phyloP scores from a whole-genome alignment of 192 early-diverging fungal species.

The Linnemannia zychae region DNA sequence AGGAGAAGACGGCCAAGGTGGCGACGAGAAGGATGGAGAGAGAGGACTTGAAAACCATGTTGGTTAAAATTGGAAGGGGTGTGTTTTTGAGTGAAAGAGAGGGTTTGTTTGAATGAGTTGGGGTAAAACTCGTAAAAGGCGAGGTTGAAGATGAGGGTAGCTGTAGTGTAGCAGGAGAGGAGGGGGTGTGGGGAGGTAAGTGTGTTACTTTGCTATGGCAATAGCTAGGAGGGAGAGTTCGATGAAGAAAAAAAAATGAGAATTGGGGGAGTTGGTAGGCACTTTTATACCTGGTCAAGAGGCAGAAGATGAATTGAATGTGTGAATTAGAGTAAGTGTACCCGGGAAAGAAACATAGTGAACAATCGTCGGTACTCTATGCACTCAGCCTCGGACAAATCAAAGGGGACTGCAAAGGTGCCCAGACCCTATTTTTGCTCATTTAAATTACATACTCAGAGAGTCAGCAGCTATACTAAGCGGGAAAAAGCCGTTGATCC shows the following conservation, averaged over 20 bases:
- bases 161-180: not conserved
- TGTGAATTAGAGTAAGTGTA: not conserved
- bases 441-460: not conserved
- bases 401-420: not conserved
- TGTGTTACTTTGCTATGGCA: slow-evolving; percentile 3
- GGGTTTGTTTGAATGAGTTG: not conserved
- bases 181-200: not conserved
- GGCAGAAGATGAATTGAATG: not conserved
- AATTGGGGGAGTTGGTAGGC: not conserved
- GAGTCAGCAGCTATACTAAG: no score
- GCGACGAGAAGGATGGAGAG: slow-evolving; percentile 46
- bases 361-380: not conserved
- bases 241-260: slow-evolving; percentile 10
- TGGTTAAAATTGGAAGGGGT: not conserved
- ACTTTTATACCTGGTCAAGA: not conserved
- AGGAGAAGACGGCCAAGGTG: slow-evolving; percentile 38
- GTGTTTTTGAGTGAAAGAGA: no score
- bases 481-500: no score
- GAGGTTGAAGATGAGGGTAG: not conserved
- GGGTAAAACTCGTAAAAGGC: not conserved
- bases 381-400: not conserved
- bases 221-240: slow-evolving; percentile 9
- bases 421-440: not conserved
- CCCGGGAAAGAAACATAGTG: not conserved
- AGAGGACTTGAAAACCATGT: slow-evolving; percentile 29